Conservation (phyloP, 1,139 yeast species). For the Suhomyces coccinellae region DNA sequence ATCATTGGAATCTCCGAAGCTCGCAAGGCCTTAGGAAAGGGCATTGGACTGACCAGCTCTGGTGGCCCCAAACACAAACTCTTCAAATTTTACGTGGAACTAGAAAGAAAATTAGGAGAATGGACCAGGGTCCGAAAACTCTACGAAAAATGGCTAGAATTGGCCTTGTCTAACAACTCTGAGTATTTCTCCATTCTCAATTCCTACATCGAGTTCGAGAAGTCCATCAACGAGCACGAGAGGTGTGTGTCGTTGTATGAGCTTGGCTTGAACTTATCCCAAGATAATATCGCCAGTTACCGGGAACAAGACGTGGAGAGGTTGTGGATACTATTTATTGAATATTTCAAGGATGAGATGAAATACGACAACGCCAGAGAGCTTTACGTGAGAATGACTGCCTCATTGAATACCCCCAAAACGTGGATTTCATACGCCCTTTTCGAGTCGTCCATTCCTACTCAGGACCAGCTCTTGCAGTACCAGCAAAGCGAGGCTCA, state of each 20-base stretch:
- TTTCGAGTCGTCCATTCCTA: constrained; percentile 70
- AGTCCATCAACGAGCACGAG: constrained; percentile 64
- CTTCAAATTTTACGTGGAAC: constrained; percentile 60
- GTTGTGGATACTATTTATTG: constrained; percentile 54
- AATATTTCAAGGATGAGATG: constrained; percentile 58
- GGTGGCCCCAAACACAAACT: constrained; percentile 58
- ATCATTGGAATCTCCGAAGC: constrained; percentile 33
- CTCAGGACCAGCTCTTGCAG: constrained; percentile 46
- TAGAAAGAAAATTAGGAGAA: constrained; percentile 61
- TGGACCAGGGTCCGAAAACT: constrained; percentile 76
- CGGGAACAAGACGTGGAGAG: constrained; percentile 12
- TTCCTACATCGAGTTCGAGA: constrained; percentile 69
- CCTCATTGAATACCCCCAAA: constrained; percentile 34
- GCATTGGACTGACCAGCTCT: constrained; percentile 55
- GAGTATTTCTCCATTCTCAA: constrained; percentile 24
- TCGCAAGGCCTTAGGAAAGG: constrained; percentile 69
- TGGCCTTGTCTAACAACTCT: constrained; percentile 38
- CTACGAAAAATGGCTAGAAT: constrained; percentile 67
- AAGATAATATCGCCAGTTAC: constrained; percentile 6
- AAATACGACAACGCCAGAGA: constrained; percentile 58
- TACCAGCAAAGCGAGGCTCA: constrained; percentile 43
- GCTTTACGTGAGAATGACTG: constrained; percentile 47
- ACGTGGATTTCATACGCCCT: constrained; percentile 71
- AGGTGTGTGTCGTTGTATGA: constrained; percentile 64
- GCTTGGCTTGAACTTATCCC: constrained; percentile 40